Conservation (phyloP, 176 grass and related monocot species). For the Phyllostachys edulis region DNA sequence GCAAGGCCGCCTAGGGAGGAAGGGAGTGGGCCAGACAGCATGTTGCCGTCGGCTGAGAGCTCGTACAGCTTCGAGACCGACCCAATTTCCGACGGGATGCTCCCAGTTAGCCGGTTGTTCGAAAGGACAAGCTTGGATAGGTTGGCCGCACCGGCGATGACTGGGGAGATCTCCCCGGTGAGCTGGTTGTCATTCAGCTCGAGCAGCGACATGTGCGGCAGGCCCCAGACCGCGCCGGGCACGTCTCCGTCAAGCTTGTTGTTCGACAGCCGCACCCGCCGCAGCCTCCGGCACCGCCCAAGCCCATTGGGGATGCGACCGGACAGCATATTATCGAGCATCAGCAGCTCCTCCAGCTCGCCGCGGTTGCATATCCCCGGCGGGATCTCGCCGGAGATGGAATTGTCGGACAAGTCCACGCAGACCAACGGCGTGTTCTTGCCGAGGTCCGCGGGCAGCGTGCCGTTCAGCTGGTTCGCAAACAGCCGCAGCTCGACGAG, state of each 20-base stretch:
- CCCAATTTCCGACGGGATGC: conserved; percentile 74
- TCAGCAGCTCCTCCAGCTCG: conserved; percentile 67
- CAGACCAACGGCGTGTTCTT: conserved; percentile 51
- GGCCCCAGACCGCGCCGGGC: conserved; percentile 72
- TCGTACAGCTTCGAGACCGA: conserved; percentile 60
- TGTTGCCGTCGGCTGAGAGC: conserved; percentile 71
- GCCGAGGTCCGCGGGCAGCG: conserved; percentile 62
- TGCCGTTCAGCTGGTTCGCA: conserved; percentile 60
- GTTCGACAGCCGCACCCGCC: conserved; percentile 60
- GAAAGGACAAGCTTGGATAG: conserved; percentile 73
- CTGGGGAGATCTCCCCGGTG: conserved; percentile 64
- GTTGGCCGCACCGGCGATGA: conserved; percentile 68
- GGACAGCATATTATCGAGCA: conserved; percentile 62
- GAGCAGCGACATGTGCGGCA: conserved; percentile 72
- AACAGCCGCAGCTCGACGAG: conserved; percentile 74
- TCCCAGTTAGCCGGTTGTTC: conserved; percentile 60
- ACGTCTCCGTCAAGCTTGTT: conserved; percentile 66
- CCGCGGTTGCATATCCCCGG: conserved; percentile 74
- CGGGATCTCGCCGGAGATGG: conserved; percentile 72
- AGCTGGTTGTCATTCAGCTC: conserved; percentile 70
- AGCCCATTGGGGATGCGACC: conserved; percentile 60
- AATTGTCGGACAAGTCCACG: conserved; percentile 68
- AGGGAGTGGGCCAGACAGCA: conserved; percentile 67
- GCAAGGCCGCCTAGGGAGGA: conserved; percentile 47
- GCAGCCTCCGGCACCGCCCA: conserved; percentile 60